These are phyloP conservation scores for Ceratocystiopsis minuta DNA, from an alignment of 2,329 filamentous ascomycete genomes.

Conservation along the genomic window DNA sequence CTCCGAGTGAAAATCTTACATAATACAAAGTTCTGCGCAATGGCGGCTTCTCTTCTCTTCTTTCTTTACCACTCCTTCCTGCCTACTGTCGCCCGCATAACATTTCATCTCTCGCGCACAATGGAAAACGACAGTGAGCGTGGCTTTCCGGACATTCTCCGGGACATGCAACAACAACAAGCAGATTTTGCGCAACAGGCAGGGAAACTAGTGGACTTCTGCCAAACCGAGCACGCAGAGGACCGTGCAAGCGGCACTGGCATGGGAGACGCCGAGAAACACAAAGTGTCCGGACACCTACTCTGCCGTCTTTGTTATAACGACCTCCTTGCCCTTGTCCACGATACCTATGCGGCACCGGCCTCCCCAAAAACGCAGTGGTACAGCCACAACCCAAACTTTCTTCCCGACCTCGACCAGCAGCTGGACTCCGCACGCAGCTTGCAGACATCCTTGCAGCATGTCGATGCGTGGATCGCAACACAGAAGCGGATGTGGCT, in stretches of 20 bases:
- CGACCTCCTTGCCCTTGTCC: slow-evolving; percentile 27
- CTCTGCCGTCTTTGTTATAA: slow-evolving; percentile 31
- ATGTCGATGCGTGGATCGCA: slow-evolving; percentile 30
- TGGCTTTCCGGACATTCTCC: slow-evolving; percentile 4
- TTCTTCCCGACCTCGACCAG: slow-evolving; percentile 30
- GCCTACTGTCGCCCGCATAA: too few relatives aligned
- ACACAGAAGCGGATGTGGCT: slow-evolving; percentile 35
- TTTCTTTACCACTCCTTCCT: too few relatives aligned
- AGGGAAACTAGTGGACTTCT: slow-evolving; percentile 1
- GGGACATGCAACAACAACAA: slow-evolving; percentile 6
- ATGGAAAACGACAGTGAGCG: slow-evolving; percentile 4
- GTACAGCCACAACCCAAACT: slow-evolving; percentile 29
- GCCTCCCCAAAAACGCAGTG: slow-evolving; percentile 25
- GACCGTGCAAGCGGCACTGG: neutral
- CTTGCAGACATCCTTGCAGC: slow-evolving; percentile 23
- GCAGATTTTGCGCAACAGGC: slow-evolving; percentile 1
- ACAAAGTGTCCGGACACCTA: slow-evolving; percentile 3
- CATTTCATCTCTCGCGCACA: neutral
- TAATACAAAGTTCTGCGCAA: too few relatives aligned
- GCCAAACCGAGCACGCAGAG: slow-evolving; percentile 1
- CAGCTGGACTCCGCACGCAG: slow-evolving; percentile 30
- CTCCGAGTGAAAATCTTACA: too few relatives aligned
- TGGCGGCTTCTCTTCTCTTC: too few relatives aligned
- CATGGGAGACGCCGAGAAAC: slow-evolving; percentile 11
- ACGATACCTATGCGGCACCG: slow-evolving; percentile 20